Percentiles rank a stretch among this genome's conserved stretches.
These are phyloP conservation scores for Sutorius australiensis DNA, from an alignment of 768 basidiomycete species.

Conservation along the genomic window DNA sequence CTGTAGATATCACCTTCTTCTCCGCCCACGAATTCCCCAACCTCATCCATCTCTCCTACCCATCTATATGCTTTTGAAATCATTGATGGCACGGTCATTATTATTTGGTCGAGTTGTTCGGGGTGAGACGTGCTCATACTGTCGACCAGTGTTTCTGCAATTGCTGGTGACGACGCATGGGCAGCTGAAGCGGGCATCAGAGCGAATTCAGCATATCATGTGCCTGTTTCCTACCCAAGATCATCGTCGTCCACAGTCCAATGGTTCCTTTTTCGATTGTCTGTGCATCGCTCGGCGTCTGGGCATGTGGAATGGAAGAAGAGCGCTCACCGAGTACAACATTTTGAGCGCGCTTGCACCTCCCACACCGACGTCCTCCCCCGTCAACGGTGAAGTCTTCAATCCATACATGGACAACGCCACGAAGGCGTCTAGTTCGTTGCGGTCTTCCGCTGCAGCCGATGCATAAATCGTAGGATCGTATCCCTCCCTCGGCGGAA, in stretches of 20 bases:
- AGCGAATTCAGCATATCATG: not conserved
- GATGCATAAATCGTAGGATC: conserved; percentile 58
- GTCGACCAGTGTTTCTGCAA: conserved; percentile 51
- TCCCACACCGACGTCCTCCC: conserved; percentile 47
- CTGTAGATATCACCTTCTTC: conserved; percentile 43
- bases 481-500: conserved; percentile 45
- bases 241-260: conserved; percentile 51
- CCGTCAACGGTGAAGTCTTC: conserved; percentile 42
- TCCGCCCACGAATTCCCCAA: conserved; percentile 50
- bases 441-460: conserved; percentile 30
- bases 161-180: conserved; percentile 54
- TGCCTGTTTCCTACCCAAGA: conserved; percentile 37
- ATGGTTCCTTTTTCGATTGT: conserved; percentile 55
- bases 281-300: conserved; percentile 25
- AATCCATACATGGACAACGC: conserved; percentile 41
- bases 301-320: not conserved
- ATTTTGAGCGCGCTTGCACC: conserved; percentile 63
- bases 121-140: conserved; percentile 49
- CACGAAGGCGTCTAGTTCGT: conserved; percentile 38
- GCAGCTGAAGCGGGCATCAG: conserved; percentile 38
- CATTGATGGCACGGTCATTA: conserved; percentile 43
- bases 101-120: conserved; percentile 38
- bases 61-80: conserved; percentile 62
- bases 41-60: conserved; percentile 60
- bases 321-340: conserved; percentile 53